phyloP scores from a whole-genome alignment of 495 filamentous ascomycete species.

The Podospora didyma region DNA sequence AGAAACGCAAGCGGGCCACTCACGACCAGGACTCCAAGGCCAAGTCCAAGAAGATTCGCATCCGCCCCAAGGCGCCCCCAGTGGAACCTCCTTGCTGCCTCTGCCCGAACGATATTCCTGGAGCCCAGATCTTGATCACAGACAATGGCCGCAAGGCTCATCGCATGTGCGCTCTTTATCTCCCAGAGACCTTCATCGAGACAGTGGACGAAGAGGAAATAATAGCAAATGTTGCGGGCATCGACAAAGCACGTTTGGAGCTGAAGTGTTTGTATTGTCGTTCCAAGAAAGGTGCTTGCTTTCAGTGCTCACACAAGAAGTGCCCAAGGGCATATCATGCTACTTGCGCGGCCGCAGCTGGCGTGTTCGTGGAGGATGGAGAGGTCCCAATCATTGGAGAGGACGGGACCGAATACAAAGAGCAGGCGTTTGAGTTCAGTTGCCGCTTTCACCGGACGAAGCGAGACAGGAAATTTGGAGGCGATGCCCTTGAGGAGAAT shows the following conservation, averaged over 20 bases:
- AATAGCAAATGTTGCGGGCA: constrained; percentile 70
- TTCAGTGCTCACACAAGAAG: constrained; percentile 95
- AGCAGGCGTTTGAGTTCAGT: constrained; percentile 83
- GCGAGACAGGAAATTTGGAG: constrained; percentile 65
- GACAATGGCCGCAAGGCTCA: constrained; percentile 87
- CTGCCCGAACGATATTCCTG: constrained; percentile 88
- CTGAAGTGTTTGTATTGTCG: constrained; percentile 94
- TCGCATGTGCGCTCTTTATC: constrained; percentile 83
- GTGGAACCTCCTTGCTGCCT: constrained; percentile 84
- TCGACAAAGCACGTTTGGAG: constrained; percentile 82
- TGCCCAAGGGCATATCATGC: constrained; percentile 93
- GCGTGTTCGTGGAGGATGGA: constrained; percentile 84
- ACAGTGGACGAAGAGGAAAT: constrained; percentile 62
- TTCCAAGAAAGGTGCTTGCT: constrained; percentile 87
- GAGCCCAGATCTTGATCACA: constrained; percentile 77
- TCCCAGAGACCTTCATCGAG: constrained; percentile 87
- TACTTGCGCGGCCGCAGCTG: constrained; percentile 86
- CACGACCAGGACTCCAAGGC: constrained; percentile 38
- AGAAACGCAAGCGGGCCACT: constrained; percentile 43
- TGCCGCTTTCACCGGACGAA: constrained; percentile 92
- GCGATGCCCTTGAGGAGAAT: constrained; percentile 64
- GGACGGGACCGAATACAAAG: constrained; percentile 85
- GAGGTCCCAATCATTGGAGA: constrained; percentile 83
- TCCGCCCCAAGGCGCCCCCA: constrained; percentile 59
- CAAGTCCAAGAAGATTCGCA: constrained; percentile 69